Percentiles rank a stretch among this genome's conserved stretches.
Evolutionary conservation across 2,329 filamentous ascomycete genomes (phyloP).

Genomic region (Colletotrichum incanum): DNA sequence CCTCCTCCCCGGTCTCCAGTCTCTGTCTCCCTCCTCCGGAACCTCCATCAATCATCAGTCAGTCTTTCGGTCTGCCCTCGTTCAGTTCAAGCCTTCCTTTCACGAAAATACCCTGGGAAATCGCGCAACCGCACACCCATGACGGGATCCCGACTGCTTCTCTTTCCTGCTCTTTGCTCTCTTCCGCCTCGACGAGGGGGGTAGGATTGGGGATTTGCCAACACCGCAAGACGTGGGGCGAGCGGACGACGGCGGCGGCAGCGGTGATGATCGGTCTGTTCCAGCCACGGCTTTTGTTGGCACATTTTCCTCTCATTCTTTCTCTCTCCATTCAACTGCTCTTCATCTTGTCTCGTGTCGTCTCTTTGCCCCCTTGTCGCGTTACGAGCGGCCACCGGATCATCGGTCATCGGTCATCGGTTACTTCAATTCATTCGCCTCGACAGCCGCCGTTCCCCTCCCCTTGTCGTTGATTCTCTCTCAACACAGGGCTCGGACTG

Average conservation of each 20-base stretch:
- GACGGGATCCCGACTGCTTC: constrained; percentile 26
- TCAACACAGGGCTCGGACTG: constrained; percentile 5
- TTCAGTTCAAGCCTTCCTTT: constrained; percentile 7
- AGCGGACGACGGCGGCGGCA: constrained; percentile 10
- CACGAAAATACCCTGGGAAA: constrained; percentile 34
- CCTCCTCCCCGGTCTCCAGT: constrained; percentile 6
- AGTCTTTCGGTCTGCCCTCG: constrained; percentile 19
- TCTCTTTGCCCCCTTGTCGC: constrained; percentile 21
- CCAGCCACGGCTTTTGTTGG: constrained; percentile 29
- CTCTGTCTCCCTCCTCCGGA: not conserved
- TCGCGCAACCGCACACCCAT: constrained; percentile 42
- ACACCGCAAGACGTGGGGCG: constrained; percentile 16
- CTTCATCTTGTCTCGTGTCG: constrained; percentile 5
- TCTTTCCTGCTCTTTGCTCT: constrained; percentile 16
- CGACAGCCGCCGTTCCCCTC: not conserved
- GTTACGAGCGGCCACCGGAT: not conserved
- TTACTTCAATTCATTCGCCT: not conserved
- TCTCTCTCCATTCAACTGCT: not conserved
- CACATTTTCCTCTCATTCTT: not conserved
- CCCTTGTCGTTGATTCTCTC: constrained; percentile 5
- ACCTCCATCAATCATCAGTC: constrained; percentile 21
- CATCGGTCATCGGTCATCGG: constrained; percentile 1
- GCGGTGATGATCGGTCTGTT: constrained; percentile 9
- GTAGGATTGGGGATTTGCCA: constrained; percentile 4
- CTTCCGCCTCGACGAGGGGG: not conserved